phyloP scores from a whole-genome alignment of 495 filamentous ascomycete genomes.

The Penicillium argentinense region DNA sequence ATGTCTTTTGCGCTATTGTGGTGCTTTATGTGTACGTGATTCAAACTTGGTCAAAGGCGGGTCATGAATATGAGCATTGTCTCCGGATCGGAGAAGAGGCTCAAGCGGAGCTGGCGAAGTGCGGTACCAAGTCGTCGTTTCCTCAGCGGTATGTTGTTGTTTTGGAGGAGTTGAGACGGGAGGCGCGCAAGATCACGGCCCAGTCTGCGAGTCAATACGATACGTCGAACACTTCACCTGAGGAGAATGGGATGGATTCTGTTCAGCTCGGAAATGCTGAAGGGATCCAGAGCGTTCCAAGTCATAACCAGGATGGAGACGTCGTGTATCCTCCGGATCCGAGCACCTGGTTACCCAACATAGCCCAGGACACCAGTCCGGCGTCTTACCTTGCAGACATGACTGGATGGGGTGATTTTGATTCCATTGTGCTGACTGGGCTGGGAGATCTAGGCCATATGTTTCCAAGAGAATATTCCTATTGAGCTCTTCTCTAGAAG shows the following conservation, averaged over 20 bases:
- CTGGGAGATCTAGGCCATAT: conserved; percentile 4
- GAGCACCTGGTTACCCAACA: conserved; percentile 14
- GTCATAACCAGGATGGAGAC: not conserved
- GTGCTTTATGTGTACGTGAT: conserved; percentile 26
- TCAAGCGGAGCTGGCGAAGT: conserved; percentile 20
- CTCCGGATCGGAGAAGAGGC: conserved; percentile 19
- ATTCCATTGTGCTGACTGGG: conserved; percentile 18
- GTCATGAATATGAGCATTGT: not conserved
- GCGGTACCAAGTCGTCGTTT: conserved; percentile 20
- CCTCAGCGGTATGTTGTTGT: conserved; percentile 37
- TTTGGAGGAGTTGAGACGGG: conserved; percentile 42
- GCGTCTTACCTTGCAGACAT: conserved; percentile 15
- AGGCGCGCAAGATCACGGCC: conserved; percentile 22
- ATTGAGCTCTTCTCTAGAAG: not conserved
- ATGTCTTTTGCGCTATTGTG: conserved; percentile 26
- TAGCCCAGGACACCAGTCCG: conserved; percentile 13
- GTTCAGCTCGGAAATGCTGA: too few relatives aligned
- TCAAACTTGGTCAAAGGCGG: conserved; percentile 7
- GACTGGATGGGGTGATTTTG: conserved; percentile 28
- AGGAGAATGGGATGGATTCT: too few relatives aligned
- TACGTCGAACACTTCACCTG: not conserved
- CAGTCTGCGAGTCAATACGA: not conserved
- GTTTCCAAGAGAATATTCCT: not conserved
- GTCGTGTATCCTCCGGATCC: conserved; percentile 1
- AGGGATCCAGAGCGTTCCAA: not conserved